Base-by-base conservation (phyloP, 768 basidiomycete genomes). In the Suillus variegatus region DNA sequence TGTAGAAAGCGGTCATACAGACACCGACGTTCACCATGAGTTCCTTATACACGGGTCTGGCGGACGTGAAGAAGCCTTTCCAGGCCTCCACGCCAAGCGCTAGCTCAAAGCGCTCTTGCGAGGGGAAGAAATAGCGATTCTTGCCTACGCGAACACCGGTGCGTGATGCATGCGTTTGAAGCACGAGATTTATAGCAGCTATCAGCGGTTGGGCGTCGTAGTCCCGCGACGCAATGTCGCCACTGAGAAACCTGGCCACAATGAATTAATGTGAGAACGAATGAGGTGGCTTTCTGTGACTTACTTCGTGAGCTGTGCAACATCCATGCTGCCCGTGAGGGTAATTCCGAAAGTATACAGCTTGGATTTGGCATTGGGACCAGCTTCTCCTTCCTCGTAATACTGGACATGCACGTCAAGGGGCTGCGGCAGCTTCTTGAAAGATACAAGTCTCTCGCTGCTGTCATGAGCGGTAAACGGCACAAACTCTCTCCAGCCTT, bases 11-110 rank as follows among this genome's bases (percentile, higher is more conserved):
- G 1, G 84, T 82, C 80, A 85, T 85, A 67, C 82, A 83, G 6
- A 82, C 76, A 40, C 85, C 86, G 32, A 87, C 75, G 68, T 87
- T 87, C 60, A 87, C 82, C 79, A 84, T 80, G 5, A 87, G 72
- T 51, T 81, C 78, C 60, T 81, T 83, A 71, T 79, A 81, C 14
- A 78, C 79, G 0, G 84, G 85, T 0, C 85, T 78, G 4, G 82
- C 78, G 1, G 85, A 86, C 70, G 83, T 78, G 74, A 81, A 86
- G 70, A 83, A 86, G 3, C 85, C 85, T 64, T 79, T 76, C 71
- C 78, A 77, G 0, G 84, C 84, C 49, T 81, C 81, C 0, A 84
- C 69, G 0, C 82, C 82, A 4, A 70, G 70, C 0, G 78, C 77
- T 14, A 85, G 72, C 0, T 67, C 68, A 49, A 69, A 46, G 4